Conservation (phyloP, 106 monocot species). For the Dactylorhiza incarnata region DNA sequence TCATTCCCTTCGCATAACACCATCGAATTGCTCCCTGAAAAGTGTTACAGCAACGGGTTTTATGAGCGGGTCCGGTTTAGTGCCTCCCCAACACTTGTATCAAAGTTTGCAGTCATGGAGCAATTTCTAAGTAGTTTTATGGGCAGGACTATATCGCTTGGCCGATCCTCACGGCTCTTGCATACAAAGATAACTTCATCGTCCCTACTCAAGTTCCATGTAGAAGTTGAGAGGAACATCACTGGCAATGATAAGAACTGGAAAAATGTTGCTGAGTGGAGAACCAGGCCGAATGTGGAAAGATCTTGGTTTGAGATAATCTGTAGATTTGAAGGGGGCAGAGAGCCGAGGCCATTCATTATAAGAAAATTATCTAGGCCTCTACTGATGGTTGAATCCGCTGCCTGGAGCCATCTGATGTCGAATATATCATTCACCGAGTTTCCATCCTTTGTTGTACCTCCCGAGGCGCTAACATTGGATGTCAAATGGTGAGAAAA, state of each 20-base stretch:
- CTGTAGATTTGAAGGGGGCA: constrained; percentile 40
- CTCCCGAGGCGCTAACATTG: constrained; percentile 67
- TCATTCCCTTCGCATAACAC: constrained; percentile 31
- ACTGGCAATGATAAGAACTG: constrained; percentile 41
- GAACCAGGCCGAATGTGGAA: constrained; percentile 47
- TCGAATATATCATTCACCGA: constrained; percentile 71
- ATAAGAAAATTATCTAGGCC: constrained; percentile 44
- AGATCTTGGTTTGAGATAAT: constrained; percentile 51
- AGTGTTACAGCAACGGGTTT: constrained; percentile 29
- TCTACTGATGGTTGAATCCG: constrained; percentile 27
- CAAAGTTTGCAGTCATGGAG: constrained; percentile 32
- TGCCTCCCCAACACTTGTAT: constrained; percentile 24
- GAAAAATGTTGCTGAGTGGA: constrained; percentile 55
- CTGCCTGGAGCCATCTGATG: constrained; percentile 63
- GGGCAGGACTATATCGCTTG: constrained; percentile 17
- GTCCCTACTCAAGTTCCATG: constrained; percentile 42
- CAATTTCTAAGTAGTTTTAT: constrained; percentile 30
- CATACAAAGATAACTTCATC: constrained; percentile 50
- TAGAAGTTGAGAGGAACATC: constrained; percentile 62
- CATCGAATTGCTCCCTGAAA: constrained; percentile 59
- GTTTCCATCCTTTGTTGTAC: constrained; percentile 42
- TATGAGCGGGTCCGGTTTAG: constrained; percentile 12
- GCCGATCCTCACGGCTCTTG: constrained; percentile 20
- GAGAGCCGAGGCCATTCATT: constrained; percentile 28
- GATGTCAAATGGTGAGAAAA: constrained; percentile 67